These are phyloP conservation scores for Coemansia sp. DNA, from an alignment of 192 early-diverging fungal genomes.

Conservation along the genomic window DNA sequence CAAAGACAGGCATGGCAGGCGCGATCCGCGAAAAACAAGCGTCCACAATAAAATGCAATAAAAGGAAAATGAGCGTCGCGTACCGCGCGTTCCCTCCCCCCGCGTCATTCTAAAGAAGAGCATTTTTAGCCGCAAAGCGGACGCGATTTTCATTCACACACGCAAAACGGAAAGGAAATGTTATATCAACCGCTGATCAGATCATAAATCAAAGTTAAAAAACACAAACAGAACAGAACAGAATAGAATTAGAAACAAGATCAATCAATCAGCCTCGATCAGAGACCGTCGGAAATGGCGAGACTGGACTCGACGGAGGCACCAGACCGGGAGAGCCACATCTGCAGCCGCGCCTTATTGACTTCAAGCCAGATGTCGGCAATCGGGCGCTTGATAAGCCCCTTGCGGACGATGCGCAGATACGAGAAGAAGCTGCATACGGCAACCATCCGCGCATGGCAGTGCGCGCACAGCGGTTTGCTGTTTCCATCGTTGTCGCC, in stretches of 20 bases:
- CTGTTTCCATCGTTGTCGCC: conserved; percentile 44
- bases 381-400: conserved; percentile 49
- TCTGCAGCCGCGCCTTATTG: conserved; percentile 46
- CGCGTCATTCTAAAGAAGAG: no score
- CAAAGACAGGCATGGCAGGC: no score
- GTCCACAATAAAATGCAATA: background rate
- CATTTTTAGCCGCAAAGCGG: no score
- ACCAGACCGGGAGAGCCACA: conserved; percentile 50
- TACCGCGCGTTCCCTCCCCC: background rate
- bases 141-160: no score
- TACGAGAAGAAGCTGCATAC: conserved; percentile 55
- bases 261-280: background rate
- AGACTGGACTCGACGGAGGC: conserved; percentile 41
- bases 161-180: no score
- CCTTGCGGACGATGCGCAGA: conserved; percentile 45
- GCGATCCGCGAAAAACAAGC: conserved; percentile 1
- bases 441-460: conserved; percentile 46
- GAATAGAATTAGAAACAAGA: background rate
- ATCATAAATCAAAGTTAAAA: background rate
- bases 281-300: conserved; percentile 12
- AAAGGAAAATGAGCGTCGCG: background rate
- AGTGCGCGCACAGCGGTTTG: conserved; percentile 44
- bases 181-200: background rate
- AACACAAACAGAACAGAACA: background rate
- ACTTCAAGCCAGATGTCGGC: conserved; percentile 54